Percentiles rank a stretch among this genome's conserved stretches.
phyloP scores from a whole-genome alignment of 1,139 yeast species.

The Komagataea norvegica region DNA sequence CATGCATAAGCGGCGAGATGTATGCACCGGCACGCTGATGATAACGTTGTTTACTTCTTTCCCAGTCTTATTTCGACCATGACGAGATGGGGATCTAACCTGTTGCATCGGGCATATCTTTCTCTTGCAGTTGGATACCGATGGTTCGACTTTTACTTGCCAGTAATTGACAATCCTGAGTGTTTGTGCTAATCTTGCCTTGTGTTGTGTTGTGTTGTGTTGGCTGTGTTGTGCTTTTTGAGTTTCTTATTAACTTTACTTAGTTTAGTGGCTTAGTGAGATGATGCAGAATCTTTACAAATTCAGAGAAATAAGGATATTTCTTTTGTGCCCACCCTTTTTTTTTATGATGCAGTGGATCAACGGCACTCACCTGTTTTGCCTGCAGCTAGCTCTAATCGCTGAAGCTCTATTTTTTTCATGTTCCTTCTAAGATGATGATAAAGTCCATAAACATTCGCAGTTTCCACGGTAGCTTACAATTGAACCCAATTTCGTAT shows the following conservation, averaged over 20 bases:
- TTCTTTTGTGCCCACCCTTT: conserved; percentile 1
- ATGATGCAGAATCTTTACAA: conserved; percentile 4
- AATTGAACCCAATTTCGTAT: conserved; percentile 74
- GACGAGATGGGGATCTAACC: conserved; percentile 68
- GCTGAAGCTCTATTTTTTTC: background rate
- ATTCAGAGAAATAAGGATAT: conserved; percentile 12
- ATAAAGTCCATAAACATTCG: conserved; percentile 78
- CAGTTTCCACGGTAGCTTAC: conserved; percentile 95
- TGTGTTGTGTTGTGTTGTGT: conserved; percentile 1
- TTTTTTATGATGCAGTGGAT: conserved; percentile 1
- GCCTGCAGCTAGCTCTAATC: background rate
- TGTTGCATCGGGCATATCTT: conserved; percentile 25
- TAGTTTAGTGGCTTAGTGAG: no score
- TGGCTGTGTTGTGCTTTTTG: background rate
- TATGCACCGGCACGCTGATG: conserved; percentile 36
- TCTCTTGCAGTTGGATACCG: conserved; percentile 14
- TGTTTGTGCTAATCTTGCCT: conserved; percentile 13
- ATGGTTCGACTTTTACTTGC: conserved; percentile 68
- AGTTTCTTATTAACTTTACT: no score
- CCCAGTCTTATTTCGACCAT: conserved; percentile 90
- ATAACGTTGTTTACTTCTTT: conserved; percentile 57
- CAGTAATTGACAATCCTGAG: conserved; percentile 65
- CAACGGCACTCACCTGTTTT: no score
- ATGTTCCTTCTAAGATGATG: conserved; percentile 48
- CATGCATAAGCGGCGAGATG: no score